Evolutionary conservation across 805 yeast species (phyloP), one percentile per base, ranked within the genome.

Genomic region (Cyberlindnera americana): DNA sequence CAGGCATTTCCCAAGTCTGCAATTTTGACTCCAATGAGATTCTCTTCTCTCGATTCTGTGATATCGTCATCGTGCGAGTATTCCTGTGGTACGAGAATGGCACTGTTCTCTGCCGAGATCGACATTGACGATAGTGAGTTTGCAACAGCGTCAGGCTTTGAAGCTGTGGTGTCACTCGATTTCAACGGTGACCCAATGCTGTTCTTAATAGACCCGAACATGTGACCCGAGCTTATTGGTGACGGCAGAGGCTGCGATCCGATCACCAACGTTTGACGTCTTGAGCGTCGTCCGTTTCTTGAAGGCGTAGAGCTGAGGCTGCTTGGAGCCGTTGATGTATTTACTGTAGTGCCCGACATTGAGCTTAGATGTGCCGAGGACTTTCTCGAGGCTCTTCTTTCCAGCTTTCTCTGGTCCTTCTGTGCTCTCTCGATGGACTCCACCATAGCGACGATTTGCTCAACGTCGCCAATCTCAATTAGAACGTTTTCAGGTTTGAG

Each of bases 161-260:
- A 25, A 1, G 39, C 22, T 12, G 40, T 28, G 6, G 19, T n/a
- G 2, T 29, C 29, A 6, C 22, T 14, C 4, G 43, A 30, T 22
- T 49, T 50, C 28, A 35, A 31, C 8, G 49, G 47, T 1, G 50
- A 48, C 16, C 40, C 41, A 14, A 10, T 31, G 13, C 12, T 19
- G 33, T 33, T 38, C 22, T 32, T 35, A 14, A 30, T 13, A 7
- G 39, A 38, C 2, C 41, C 49, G 34, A 47, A 45, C 14, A 46
- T 33, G 21, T 62, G 60, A 12, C 62, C 48, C 1, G 91, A 74
- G 38, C 90, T 69, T 35, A 88, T 67, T 1, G 96, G 96, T 1
- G 95, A 83, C 4, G 96, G 96, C 41, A 89, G 66, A 3, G 97
- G 97, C 60, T 89, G 95, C 0, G 96, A 87, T 1, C 95, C 96